Conservation (phyloP, 2,329 filamentous ascomycete genomes). For the Trichophyton schoenleinii region DNA sequence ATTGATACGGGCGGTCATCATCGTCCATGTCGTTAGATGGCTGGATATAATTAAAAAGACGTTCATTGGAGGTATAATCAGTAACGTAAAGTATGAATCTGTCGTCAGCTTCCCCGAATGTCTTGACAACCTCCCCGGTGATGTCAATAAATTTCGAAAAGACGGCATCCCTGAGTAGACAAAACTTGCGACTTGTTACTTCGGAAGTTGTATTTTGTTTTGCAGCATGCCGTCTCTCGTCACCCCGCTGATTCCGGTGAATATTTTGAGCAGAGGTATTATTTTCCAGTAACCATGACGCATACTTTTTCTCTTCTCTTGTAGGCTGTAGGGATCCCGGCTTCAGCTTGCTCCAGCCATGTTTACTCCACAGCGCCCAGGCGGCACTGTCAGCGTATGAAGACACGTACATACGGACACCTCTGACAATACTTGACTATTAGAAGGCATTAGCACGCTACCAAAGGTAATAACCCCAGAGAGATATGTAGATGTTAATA, state of each 20-base stretch:
- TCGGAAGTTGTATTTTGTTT: too few species aligned
- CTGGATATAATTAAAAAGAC: conserved; percentile 46
- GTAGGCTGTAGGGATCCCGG: conserved; percentile 19
- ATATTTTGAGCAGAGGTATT: background rate
- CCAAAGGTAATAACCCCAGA: background rate
- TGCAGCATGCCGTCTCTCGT: too few species aligned
- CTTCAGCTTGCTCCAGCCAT: conserved; percentile 17
- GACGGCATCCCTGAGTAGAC: conserved; percentile 51
- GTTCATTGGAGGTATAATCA: conserved; percentile 64
- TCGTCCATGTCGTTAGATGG: conserved; percentile 23
- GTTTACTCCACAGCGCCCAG: background rate
- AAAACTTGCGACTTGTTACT: conserved; percentile 39
- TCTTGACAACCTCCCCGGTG: conserved; percentile 56
- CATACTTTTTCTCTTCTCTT: conserved; percentile 21
- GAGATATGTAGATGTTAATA: background rate
- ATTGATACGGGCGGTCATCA: conserved; percentile 47
- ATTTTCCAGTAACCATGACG: conserved; percentile 17
- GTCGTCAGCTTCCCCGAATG: conserved; percentile 32
- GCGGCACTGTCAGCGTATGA: background rate
- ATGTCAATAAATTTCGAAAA: conserved; percentile 52
- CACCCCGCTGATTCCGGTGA: background rate
- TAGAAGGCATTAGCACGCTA: background rate
- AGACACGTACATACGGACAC: conserved; percentile 7
- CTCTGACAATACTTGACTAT: conserved; percentile 4
- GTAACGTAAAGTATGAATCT: conserved; percentile 58